Evolutionary conservation across 2,329 filamentous ascomycete species (phyloP).

Genomic region (Ophiocordyceps sinensis): DNA sequence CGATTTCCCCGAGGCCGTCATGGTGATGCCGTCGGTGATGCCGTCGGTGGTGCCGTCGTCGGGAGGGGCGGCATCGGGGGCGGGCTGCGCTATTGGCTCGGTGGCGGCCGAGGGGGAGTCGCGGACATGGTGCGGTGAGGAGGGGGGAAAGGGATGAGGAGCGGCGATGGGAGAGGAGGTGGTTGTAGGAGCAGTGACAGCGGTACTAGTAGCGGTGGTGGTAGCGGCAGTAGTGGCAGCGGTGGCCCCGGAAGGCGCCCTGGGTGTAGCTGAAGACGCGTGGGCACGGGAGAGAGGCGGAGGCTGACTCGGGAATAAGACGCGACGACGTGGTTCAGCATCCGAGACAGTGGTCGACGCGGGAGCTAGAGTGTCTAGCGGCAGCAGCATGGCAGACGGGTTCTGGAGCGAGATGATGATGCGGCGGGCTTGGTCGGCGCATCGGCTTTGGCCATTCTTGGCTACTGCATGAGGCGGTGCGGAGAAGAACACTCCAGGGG

Average conservation of each 20-base stretch:
- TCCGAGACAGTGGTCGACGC: slow-evolving; percentile 12
- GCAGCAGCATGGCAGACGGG: too few relatives aligned
- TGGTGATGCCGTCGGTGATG: slow-evolving; percentile 10
- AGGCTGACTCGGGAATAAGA: background rate
- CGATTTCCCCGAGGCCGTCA: slow-evolving; percentile 19
- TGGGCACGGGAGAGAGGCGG: background rate
- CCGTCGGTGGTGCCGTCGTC: too few relatives aligned
- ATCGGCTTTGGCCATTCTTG: too few relatives aligned
- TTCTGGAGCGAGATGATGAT: too few relatives aligned
- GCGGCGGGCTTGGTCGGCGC: too few relatives aligned
- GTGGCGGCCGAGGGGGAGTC: slow-evolving; percentile 5
- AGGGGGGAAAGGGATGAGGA: background rate
- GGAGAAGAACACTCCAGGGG: too few relatives aligned
- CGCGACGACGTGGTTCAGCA: background rate
- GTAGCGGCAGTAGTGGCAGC: background rate
- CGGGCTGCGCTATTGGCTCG: slow-evolving; percentile 13
- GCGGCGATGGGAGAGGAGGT: slow-evolving; percentile 1
- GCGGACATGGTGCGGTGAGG: slow-evolving; percentile 8
- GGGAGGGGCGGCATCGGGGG: slow-evolving; percentile 5
- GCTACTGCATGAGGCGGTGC: too few relatives aligned
- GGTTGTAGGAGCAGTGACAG: background rate
- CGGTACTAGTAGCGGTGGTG: background rate
- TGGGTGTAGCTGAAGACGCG: background rate
- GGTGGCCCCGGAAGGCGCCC: background rate
- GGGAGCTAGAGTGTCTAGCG: slow-evolving; percentile 17